These are phyloP conservation scores for Phialophora verrucosa DNA, from an alignment of 2,329 filamentous ascomycete species.

Conservation along the genomic window DNA sequence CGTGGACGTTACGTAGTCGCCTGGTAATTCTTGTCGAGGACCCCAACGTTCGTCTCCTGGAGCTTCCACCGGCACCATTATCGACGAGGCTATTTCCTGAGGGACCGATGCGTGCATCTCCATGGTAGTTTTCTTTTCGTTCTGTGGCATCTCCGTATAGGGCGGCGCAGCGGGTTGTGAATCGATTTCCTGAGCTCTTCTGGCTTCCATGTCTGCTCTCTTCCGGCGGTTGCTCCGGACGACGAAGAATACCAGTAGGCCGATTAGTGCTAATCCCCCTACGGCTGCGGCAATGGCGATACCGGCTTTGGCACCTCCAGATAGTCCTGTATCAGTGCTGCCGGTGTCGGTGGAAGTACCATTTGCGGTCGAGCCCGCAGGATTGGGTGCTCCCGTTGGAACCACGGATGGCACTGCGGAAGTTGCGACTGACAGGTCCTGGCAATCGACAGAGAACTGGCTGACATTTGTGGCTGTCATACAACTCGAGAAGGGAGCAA, in stretches of 20 bases:
- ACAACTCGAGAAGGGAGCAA: constrained; percentile 25
- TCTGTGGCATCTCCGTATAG: constrained; percentile 19
- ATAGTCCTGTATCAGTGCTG: constrained; percentile 9
- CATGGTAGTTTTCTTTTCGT: constrained; percentile 21
- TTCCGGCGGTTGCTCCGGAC: constrained; percentile 20
- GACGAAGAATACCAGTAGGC: constrained; percentile 24
- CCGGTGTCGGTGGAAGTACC: neutral
- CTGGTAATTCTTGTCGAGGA: constrained; percentile 25
- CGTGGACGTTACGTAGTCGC: constrained; percentile 8
- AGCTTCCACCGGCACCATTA: constrained; percentile 24
- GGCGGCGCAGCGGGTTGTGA: constrained; percentile 16
- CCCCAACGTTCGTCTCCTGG: constrained; percentile 23
- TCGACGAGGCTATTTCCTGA: constrained; percentile 13
- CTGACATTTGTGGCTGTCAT: constrained; percentile 25
- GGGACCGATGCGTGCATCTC: constrained; percentile 8
- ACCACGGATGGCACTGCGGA: constrained; percentile 18
- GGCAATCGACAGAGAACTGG: constrained; percentile 32
- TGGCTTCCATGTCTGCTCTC: constrained; percentile 15
- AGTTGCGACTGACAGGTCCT: constrained; percentile 25
- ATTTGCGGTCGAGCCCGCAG: constrained; percentile 4
- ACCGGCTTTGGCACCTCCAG: constrained; percentile 30
- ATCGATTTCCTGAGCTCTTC: constrained; percentile 9
- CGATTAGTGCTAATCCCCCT: constrained; percentile 14
- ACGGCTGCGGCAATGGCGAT: constrained; percentile 27
- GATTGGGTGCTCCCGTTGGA: neutral